Conservation (phyloP, 2,329 filamentous ascomycete species). For the Neopestalotiopsis clavispora region DNA sequence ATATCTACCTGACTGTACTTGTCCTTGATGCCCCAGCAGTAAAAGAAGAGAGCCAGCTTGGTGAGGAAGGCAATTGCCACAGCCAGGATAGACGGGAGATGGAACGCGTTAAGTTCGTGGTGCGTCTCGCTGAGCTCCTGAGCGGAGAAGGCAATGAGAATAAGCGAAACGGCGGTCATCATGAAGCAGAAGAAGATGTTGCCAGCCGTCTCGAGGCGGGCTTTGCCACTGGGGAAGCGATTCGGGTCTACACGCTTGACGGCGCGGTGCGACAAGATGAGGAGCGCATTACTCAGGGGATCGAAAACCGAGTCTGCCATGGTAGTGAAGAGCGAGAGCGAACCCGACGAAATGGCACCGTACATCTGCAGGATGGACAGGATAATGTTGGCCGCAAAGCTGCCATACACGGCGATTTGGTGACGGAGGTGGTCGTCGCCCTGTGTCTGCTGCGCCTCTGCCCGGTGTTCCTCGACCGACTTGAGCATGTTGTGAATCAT, state of each 20-base stretch:
- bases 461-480: constrained; percentile 87
- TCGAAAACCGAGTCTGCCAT: constrained; percentile 97
- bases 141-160: constrained; percentile 87
- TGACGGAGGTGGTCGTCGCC: constrained; percentile 81
- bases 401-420: constrained; percentile 68
- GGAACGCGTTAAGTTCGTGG: constrained; percentile 64
- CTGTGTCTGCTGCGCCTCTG: constrained; percentile 79
- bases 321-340: constrained; percentile 95
- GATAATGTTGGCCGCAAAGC: constrained; percentile 79
- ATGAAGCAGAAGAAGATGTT: constrained; percentile 97
- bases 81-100: constrained; percentile 83
- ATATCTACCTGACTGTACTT: constrained; percentile 92
- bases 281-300: constrained; percentile 83
- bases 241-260: constrained; percentile 85
- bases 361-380: constrained; percentile 86
- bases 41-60: constrained; percentile 83
- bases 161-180: constrained; percentile 90
- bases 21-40: constrained; percentile 90
- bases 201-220: constrained; percentile 90
- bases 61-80: constrained; percentile 84
- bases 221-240: constrained; percentile 90
- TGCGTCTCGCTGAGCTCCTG: constrained; percentile 65
- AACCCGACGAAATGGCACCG: constrained; percentile 83
- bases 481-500: constrained; percentile 92
- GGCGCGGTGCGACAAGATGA: constrained; percentile 86